These are phyloP conservation scores for Pythium insidiosum DNA, from an alignment of 352 stramenopile species.

Conservation along the genomic window DNA sequence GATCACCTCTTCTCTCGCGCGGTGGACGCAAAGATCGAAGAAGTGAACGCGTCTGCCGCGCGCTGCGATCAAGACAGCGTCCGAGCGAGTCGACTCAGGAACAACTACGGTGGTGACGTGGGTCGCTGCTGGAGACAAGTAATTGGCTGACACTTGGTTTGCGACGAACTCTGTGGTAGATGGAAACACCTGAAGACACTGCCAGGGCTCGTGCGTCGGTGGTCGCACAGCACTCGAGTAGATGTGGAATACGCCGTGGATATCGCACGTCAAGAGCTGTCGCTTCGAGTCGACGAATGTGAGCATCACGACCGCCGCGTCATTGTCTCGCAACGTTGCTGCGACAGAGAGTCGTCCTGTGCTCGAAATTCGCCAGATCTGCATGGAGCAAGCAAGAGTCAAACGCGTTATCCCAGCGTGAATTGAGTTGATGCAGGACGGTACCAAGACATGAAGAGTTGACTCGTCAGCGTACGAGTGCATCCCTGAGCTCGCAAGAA, in stretches of 20 bases:
- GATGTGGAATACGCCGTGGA: slow-evolving; percentile 24
- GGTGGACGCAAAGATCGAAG: slow-evolving; percentile 53
- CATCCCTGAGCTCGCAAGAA: slow-evolving; percentile 46
- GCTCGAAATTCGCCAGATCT: slow-evolving; percentile 12
- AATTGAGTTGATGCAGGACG: slow-evolving; percentile 26
- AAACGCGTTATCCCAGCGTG: slow-evolving; percentile 15
- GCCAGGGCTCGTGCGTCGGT: too few species aligned
- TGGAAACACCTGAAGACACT: too few species aligned
- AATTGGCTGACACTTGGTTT: too few species aligned
- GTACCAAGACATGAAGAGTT: slow-evolving; percentile 45
- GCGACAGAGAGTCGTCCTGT: slow-evolving; percentile 5
- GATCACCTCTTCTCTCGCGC: slow-evolving; percentile 55
- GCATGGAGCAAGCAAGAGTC: slow-evolving; percentile 4
- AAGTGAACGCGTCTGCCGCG: slow-evolving; percentile 28
- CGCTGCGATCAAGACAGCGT: slow-evolving; percentile 42
- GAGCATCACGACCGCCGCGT: slow-evolving; percentile 13
- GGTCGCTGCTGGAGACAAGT: slow-evolving; percentile 7
- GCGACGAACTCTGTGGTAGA: too few species aligned
- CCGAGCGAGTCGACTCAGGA: slow-evolving; percentile 32
- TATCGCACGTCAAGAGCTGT: slow-evolving; percentile 52
- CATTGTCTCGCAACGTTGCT: slow-evolving; percentile 14
- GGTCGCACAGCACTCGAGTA: neutral
- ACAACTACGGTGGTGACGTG: slow-evolving; percentile 20
- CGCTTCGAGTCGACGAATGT: slow-evolving; percentile 49
- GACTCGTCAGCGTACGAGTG: slow-evolving; percentile 64